Evolutionary conservation across 352 stramenopile species (phyloP).

Genomic region (Pythium monospermum): DNA sequence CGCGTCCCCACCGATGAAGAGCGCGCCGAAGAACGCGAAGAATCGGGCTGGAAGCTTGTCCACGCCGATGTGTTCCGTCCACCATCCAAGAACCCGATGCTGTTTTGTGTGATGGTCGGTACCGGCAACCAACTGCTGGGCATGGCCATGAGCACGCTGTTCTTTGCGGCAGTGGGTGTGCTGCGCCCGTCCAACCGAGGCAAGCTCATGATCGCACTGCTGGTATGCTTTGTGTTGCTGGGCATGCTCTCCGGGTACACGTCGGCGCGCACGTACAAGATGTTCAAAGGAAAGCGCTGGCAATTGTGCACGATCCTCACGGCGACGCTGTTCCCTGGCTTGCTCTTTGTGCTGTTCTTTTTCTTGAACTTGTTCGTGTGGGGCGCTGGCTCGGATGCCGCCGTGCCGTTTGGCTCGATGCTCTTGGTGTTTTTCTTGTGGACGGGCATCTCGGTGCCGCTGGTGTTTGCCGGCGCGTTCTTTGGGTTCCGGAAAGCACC

Average conservation of each 20-base stretch:
- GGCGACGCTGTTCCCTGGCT: conserved; percentile 95
- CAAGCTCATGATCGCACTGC: conserved; percentile 96
- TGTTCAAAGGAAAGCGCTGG: conserved; percentile 99
- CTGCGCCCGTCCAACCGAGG: conserved; percentile 96
- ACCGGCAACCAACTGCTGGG: conserved; percentile 96
- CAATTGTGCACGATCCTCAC: conserved; percentile 95
- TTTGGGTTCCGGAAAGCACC: conserved; percentile 94
- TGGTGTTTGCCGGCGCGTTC: conserved; percentile 98
- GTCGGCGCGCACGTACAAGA: conserved; percentile 98
- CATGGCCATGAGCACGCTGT: conserved; percentile 95
- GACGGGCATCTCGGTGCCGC: conserved; percentile 97
- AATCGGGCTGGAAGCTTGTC: conserved; percentile 99
- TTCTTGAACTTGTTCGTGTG: conserved; percentile 97
- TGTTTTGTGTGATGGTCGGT: conserved; percentile 97
- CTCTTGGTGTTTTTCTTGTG: conserved; percentile 98
- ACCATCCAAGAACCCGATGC: conserved; percentile 92
- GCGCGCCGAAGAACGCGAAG: conserved; percentile 96
- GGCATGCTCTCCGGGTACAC: conserved; percentile 95
- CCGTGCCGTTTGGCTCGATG: conserved; percentile 97
- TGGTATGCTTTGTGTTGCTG: conserved; percentile 97
- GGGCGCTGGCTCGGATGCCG: conserved; percentile 88
- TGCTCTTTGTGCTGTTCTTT: conserved; percentile 96
- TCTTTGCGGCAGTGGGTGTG: conserved; percentile 97
- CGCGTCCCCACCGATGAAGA: conserved; percentile 94
- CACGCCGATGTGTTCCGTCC: conserved; percentile 99